A percentile compares a stretch with the other conserved stretches of the same genome.
phyloP scores from a whole-genome alignment of 345 rosid species.

The Tarenaya hassleriana region DNA sequence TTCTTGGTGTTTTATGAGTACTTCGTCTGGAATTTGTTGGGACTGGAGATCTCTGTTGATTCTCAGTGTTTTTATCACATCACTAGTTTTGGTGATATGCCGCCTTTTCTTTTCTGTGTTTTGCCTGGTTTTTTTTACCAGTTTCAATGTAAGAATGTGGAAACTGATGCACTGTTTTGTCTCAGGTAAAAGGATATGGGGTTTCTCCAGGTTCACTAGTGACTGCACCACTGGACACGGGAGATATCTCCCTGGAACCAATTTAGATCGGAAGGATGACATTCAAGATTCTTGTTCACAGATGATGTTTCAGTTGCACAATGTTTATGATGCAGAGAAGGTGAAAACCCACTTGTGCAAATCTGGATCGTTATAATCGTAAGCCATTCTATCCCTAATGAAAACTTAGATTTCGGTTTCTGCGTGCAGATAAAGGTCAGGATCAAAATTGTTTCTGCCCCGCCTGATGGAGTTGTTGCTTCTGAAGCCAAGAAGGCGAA shows the following conservation, averaged over 20 bases:
- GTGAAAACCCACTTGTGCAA: constrained; percentile 24
- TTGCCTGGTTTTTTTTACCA: constrained; percentile 5
- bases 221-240: constrained; percentile 73
- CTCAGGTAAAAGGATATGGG: constrained; percentile 82
- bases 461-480: constrained; percentile 76
- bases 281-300: constrained; percentile 82
- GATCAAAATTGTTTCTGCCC: constrained; percentile 66
- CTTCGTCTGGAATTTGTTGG: too few species aligned
- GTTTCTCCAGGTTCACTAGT: constrained; percentile 71
- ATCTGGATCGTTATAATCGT: constrained; percentile 4
- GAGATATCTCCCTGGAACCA: constrained; percentile 57
- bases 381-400: constrained; percentile 2
- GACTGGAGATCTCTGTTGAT: too few species aligned
- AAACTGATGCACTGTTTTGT: neutral
- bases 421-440: constrained; percentile 67
- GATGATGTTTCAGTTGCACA: constrained; percentile 78
- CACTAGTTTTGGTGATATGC: too few species aligned
- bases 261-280: constrained; percentile 63
- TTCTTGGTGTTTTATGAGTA: too few species aligned
- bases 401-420: constrained; percentile 6
- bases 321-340: constrained; percentile 89
- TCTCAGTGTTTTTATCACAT: too few species aligned
- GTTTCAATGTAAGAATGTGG: constrained; percentile 17
- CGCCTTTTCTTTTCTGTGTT: too few species aligned
- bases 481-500: constrained; percentile 67